Evolutionary conservation across 2,329 filamentous ascomycete species (phyloP), one percentile per base, ranked within the genome.

Genomic region (Fusarium nurragi): DNA sequence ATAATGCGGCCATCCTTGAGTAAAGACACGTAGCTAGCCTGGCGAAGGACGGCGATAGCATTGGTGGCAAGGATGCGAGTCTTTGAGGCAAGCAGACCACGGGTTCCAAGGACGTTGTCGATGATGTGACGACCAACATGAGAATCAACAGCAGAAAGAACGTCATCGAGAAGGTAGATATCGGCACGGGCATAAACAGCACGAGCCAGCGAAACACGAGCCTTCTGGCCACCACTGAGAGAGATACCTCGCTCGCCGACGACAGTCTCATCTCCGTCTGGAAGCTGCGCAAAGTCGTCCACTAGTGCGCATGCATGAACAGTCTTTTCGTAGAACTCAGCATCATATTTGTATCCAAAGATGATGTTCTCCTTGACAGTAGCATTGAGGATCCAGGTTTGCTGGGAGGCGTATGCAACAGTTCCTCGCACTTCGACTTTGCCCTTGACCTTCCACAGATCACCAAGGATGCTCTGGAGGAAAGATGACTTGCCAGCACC

Each of bases 181-280:
- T 99, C 96, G n/a, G 95, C 93, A 69, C 95, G 87, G 48, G 96
- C 94, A 74, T 99, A 99, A 2, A 99, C 95, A 26, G 96, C 94
- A 75, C 95, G 88, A 37, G 95, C 95, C 52, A 99, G 83, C 14
- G 93, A 94, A 60, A 99, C 84, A 63, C 95, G 91, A 53, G 95
- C 94, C 79, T 97, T 99, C 75, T 99, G 95, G 7, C 96, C 95
- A 67, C 94, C 94, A 64, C 94, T 97, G 22, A 99, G 82, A 4
- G 94, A 98, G 57, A 99, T 99, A 37, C 95, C 95, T 64, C 95
- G 90, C 80, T 99, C 96, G 56, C 95, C 95, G 34, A 99, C 96
- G 72, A 97, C 91, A 0, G 95, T 99, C 75, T 97, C 91, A 73
- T 99, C 96, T 25, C 96, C 95, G 74, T 99, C 95, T 4, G 95